Base-by-base conservation (phyloP, 2,329 filamentous ascomycete species). In the Sporothrix pseudoabietina region DNA sequence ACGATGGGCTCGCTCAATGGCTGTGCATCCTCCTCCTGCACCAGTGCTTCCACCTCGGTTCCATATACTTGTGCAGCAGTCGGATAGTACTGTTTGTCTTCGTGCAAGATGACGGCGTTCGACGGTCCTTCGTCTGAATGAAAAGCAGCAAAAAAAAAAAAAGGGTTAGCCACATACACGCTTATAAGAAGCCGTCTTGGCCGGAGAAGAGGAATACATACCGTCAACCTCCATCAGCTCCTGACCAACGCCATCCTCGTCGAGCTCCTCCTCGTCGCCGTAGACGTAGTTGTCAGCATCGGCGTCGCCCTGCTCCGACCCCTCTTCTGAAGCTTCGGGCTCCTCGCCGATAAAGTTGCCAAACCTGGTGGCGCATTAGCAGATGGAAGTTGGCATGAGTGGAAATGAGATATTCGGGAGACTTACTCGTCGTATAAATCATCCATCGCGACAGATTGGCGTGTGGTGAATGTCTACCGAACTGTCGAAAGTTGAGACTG, bases 41-140 rank as follows among this genome's bases (percentile, higher is more conserved):
- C 95, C 82, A 97, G 84, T 1, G 95, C 96, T 83, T 99, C 96
- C 78, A 99, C 96, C 83, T 96, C 94, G 78, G 90, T 88, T 71
- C 96, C 96, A 81, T 98, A 99, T 57, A 97, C 91, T 82, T 99
- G 96, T 80, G 95, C 91, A 73, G 96, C 96, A n/a, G 94, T 97
- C 41, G 96, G 96, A 80, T 99, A 99, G 83, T 99, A 99, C 81
- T 98, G 96, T 82, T 99, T 99, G 84, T 99, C 96, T 86, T 99
- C 96, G 83, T 99, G 96, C 63, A 99, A 88, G 73, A 99, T 88
- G n/a, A 99, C 94, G 70, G 96, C 95, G 82, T 98, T 99, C 5
- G 94, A 98, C 3, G 95, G 93, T 16, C 92, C 94, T 68, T 94
- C 91, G 81, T 94, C 89, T 88, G 59, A 4, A 30, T n/a, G 10